phyloP scores from a whole-genome alignment of 768 basidiomycete genomes.

The Leccinum subgranulosum region DNA sequence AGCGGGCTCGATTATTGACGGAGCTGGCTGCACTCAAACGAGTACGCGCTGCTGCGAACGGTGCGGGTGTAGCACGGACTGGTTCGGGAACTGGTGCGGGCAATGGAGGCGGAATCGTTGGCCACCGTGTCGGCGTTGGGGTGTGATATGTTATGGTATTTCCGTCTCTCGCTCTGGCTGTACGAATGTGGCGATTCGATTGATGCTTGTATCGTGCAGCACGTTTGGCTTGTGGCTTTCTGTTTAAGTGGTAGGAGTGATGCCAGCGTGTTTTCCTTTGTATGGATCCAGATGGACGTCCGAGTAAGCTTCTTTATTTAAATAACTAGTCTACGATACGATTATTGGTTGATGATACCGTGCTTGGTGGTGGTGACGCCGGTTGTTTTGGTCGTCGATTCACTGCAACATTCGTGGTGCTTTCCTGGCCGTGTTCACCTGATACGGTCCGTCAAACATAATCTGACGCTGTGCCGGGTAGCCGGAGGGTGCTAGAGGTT shows the following conservation, averaged over 20 bases:
- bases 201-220: neutral
- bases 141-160: neutral
- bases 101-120: neutral
- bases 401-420: neutral
- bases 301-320: neutral
- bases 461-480: too few relatives aligned
- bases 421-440: too few relatives aligned
- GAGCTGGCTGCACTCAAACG: constrained; percentile 49
- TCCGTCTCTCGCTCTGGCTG: neutral
- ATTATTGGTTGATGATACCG: neutral
- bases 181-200: neutral
- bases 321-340: neutral
- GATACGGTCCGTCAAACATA: too few relatives aligned
- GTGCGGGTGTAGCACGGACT: neutral
- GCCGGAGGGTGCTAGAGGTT: too few relatives aligned
- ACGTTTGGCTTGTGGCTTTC: neutral
- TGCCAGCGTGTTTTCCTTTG: neutral
- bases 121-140: constrained; percentile 10
- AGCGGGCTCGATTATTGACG: constrained; percentile 53
- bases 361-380: neutral
- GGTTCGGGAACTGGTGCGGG: neutral
- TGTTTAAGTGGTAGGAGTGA: neutral
- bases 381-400: neutral
- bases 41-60: constrained; percentile 12
- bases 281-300: neutral